Evolutionary conservation across 345 rosid genomes (phyloP).

Genomic region (Eucalyptus pumila): DNA sequence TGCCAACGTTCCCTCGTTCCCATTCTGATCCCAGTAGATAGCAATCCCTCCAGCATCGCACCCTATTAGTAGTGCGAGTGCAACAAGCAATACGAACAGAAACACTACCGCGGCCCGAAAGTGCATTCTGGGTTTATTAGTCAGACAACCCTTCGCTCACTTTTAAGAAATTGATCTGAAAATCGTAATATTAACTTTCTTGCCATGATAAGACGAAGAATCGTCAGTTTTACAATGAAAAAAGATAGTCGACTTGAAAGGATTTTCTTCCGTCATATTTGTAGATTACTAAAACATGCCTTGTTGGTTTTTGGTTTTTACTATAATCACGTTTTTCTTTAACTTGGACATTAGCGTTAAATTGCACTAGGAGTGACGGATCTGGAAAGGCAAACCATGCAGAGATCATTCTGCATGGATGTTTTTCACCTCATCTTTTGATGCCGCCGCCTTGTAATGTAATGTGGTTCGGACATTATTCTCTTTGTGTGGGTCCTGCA

Average conservation of each 20-base stretch:
- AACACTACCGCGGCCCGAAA: rapidly evolving
- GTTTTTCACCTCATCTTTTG: background rate
- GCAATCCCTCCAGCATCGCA: conserved; percentile 3
- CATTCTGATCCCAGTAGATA: conserved; percentile 42
- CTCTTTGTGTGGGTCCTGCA: background rate
- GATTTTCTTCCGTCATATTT: rapidly evolving
- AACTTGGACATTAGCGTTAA: background rate
- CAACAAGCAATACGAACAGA: rapidly evolving
- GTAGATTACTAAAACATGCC: background rate
- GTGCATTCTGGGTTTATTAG: rapidly evolving
- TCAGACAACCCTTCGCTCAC: background rate
- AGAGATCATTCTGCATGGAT: background rate
- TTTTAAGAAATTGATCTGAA: background rate
- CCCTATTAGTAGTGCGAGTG: background rate
- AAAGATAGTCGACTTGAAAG: rapidly evolving
- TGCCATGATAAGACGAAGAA: background rate
- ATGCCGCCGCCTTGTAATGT: background rate
- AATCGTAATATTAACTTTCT: rapidly evolving
- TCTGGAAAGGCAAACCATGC: background rate
- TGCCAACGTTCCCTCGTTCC: conserved; percentile 34
- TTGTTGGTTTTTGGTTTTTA: rapidly evolving
- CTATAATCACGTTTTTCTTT: background rate
- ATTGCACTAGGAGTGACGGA: background rate
- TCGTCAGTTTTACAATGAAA: rapidly evolving
- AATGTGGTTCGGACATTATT: background rate